Percentiles rank a stretch among this genome's conserved stretches.
phyloP scores from a whole-genome alignment of 192 early-diverging fungal genomes.

The Ambispora gerdemannii region DNA sequence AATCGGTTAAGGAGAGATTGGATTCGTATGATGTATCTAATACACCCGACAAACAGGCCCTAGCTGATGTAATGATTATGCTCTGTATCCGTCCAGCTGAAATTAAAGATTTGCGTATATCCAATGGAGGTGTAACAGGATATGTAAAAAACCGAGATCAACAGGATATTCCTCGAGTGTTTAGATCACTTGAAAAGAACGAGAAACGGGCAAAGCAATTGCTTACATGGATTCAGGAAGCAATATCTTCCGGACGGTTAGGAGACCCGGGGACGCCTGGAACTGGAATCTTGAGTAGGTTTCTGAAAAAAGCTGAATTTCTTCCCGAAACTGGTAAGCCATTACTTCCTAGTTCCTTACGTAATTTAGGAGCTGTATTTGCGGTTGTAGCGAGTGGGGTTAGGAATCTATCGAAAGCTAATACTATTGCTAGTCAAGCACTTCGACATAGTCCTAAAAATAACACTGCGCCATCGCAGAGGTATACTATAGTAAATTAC shows the following conservation, averaged over 20 bases:
- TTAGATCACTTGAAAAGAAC: slow-evolving; percentile 17
- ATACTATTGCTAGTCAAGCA: neutral
- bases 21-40: neutral
- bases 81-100: slow-evolving; percentile 12
- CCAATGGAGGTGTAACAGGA: neutral
- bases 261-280: neutral
- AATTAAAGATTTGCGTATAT: slow-evolving; percentile 1
- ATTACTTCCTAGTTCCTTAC: neutral
- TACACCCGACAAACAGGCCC: neutral
- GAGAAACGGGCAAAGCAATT: neutral
- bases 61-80: slow-evolving; percentile 22
- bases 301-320: slow-evolving; percentile 9
- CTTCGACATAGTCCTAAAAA: neutral
- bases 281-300: neutral
- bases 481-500: neutral
- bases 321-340: neutral
- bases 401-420: neutral
- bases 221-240: slow-evolving; percentile 11
- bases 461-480: neutral
- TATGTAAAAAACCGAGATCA: slow-evolving; percentile 8
- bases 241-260: neutral
- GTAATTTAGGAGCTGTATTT: neutral
- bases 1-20: slow-evolving; percentile 5
- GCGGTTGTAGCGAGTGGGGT: neutral
- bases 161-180: neutral